Evolutionary conservation across 495 filamentous ascomycete genomes (phyloP), one percentile per base, ranked within the genome.

Genomic region (Umbilicaria muhlenbergii): DNA sequence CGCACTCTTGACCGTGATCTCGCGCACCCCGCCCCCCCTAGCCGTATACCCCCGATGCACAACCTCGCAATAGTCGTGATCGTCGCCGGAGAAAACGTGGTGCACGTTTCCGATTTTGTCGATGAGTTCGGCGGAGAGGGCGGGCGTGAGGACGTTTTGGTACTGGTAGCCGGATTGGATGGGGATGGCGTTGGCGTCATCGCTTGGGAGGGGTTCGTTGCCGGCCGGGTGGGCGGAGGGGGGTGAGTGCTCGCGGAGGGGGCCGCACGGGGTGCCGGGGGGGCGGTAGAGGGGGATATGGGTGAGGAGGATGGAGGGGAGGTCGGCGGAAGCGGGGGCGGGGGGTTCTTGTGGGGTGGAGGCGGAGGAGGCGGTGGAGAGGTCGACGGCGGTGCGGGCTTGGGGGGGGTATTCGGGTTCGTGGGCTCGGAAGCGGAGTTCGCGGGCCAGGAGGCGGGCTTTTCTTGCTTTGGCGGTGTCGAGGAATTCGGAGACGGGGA

Each of bases 61-160:
- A 18, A 96, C 61, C 43, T 94, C 87, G 61, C 92, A 99, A 63
- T 96, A 94, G 60, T 99, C 92, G 61, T 99, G 92, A 59, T 99
- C 92, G 52, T 99, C 92, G 2, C 92, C 92, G 1, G 86, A 93
- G 57, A 95, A 96, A 34, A 85, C 79, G 41, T 87, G 78, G 32
- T 68, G 60, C 14, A 94, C 77, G 38, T 86, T 77, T 15, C 86
- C 84, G 24, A 86, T 68, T 39, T 75, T 78, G 16, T 78, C 69
- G 19, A 93, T 60, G 12, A 95, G 55, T 31, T 77, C 72, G 13
- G 74, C 67, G 3, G 88, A 89, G 43, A 94, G 74, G 5, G 74
- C 63, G 33, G 74, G 71, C 12, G 71, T 75, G 18, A 96, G 73
- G 6, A 95, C 92, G 55, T 96, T 99, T 58, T 95, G 89, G 58